A percentile compares a stretch with the other conserved stretches of the same genome.
phyloP scores from a whole-genome alignment of 306 rosid species.

The Cyamopsis tetragonoloba region DNA sequence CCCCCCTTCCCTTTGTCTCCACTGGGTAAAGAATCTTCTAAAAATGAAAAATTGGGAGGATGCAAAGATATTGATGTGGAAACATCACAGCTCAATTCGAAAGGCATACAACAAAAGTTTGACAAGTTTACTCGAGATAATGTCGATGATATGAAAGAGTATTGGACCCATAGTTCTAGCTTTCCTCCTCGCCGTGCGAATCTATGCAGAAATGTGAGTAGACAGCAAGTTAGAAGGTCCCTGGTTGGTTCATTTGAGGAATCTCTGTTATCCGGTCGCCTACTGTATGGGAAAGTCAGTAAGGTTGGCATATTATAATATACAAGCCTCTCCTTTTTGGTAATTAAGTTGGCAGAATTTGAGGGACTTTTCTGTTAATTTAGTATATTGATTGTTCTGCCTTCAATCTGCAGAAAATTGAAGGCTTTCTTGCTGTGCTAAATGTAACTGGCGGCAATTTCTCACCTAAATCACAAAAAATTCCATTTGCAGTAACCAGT shows the following conservation, averaged over 20 bases:
- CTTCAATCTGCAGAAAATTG: constrained; percentile 54
- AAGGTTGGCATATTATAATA: constrained; percentile 45
- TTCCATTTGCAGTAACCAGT: constrained; percentile 75
- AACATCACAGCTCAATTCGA: constrained; percentile 29
- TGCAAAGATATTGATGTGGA: constrained; percentile 31
- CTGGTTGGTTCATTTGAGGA: constrained; percentile 90
- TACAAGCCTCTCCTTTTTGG: neutral
- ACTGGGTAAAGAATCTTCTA: constrained; percentile 49
- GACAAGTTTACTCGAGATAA: constrained; percentile 34
- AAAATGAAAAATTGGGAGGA: constrained; percentile 32
- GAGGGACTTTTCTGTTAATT: neutral
- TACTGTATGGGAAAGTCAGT: constrained; percentile 49
- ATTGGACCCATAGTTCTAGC: constrained; percentile 37
- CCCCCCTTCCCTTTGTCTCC: constrained; percentile 66
- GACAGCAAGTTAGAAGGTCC: constrained; percentile 55
- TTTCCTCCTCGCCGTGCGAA: constrained; percentile 39
- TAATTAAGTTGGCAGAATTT: constrained; percentile 16
- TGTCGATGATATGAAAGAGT: constrained; percentile 28
- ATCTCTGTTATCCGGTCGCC: constrained; percentile 74
- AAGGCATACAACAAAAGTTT: constrained; percentile 34
- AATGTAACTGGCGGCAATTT: constrained; percentile 74
- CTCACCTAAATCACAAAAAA: constrained; percentile 64
- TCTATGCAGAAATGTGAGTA: constrained; percentile 31
- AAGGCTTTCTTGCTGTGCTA: constrained; percentile 81
- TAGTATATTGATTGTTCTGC: neutral